Evolutionary conservation across 225 moss, liverwort and hornwort genomes (phyloP).

Genomic region (Neckera pumila): DNA sequence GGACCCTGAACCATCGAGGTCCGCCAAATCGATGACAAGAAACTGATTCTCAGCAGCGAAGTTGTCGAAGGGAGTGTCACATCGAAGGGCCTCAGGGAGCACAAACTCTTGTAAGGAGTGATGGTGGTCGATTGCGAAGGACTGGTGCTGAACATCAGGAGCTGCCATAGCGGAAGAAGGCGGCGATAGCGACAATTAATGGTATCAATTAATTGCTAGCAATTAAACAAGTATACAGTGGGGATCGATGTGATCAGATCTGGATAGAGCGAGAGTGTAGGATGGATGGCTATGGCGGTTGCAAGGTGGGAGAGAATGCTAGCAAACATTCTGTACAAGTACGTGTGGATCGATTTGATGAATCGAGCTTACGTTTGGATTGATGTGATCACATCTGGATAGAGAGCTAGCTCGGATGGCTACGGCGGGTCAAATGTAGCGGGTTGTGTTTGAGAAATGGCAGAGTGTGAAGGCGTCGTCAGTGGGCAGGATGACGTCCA

Average conservation of each 20-base stretch:
- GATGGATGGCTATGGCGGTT: background rate
- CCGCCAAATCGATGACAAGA: background rate
- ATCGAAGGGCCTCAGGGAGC: background rate
- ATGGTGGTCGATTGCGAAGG: background rate
- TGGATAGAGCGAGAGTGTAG: background rate
- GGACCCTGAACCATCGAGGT: background rate
- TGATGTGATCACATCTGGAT: background rate
- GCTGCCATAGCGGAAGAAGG: background rate
- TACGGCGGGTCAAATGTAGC: background rate
- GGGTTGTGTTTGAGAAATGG: background rate
- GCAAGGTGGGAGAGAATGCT: background rate
- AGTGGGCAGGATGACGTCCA: background rate
- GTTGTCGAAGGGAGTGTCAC: background rate
- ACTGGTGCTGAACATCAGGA: background rate
- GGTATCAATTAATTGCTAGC: background rate
- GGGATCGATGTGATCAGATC: background rate
- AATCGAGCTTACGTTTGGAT: too few relatives aligned
- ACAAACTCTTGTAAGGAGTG: background rate
- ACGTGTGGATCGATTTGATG: too few relatives aligned
- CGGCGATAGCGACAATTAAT: background rate
- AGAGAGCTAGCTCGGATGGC: background rate
- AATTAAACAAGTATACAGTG: too few relatives aligned
- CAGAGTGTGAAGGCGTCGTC: background rate
- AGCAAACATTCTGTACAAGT: too few relatives aligned
- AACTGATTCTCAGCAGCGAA: background rate